These are phyloP conservation scores for Trametes maxima DNA, from an alignment of 768 basidiomycete genomes.

Conservation along the genomic window DNA sequence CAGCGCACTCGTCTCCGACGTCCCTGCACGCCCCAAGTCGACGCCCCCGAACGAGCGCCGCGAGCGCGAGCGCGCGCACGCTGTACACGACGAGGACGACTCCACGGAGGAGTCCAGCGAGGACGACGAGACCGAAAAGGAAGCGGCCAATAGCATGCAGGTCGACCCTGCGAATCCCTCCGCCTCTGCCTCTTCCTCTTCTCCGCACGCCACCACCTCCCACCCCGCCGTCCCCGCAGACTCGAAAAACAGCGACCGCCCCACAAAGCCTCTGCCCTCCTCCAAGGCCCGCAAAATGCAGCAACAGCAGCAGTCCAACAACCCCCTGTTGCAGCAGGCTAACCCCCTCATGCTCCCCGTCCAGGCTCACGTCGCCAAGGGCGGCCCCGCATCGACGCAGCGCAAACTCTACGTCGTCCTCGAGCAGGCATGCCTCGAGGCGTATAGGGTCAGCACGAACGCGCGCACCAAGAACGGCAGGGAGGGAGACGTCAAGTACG, in stretches of 20 bases:
- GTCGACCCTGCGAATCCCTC: constrained; percentile 20
- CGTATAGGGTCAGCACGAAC: constrained; percentile 79
- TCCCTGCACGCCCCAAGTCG: constrained; percentile 73
- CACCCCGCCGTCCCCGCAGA: constrained; percentile 27
- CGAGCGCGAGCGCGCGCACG: constrained; percentile 34
- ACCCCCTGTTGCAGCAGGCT: constrained; percentile 50
- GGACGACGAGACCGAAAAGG: constrained; percentile 25
- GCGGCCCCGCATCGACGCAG: constrained; percentile 48
- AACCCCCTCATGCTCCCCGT: constrained; percentile 85
- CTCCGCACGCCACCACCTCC: constrained; percentile 17
- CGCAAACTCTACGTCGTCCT: constrained; percentile 87
- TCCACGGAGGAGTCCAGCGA: constrained; percentile 12
- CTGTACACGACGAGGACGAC: constrained; percentile 29
- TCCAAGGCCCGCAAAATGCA: constrained; percentile 56
- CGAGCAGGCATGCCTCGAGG: constrained; percentile 94
- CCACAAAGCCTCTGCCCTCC: constrained; percentile 63
- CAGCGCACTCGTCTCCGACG: constrained; percentile 38
- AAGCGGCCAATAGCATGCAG: constrained; percentile 23
- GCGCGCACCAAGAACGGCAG: constrained; percentile 52
- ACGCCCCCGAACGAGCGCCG: constrained; percentile 64
- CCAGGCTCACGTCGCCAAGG: constrained; percentile 72
- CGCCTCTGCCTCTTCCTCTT: constrained; percentile 17
- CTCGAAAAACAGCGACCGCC: constrained; percentile 43
- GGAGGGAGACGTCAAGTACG: constrained; percentile 88
- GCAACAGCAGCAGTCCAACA: constrained; percentile 40